Percentiles rank a stretch among this genome's conserved stretches.
Evolutionary conservation across 2,329 filamentous ascomycete species (phyloP).

Genomic region (Trichoderma aggressivum): DNA sequence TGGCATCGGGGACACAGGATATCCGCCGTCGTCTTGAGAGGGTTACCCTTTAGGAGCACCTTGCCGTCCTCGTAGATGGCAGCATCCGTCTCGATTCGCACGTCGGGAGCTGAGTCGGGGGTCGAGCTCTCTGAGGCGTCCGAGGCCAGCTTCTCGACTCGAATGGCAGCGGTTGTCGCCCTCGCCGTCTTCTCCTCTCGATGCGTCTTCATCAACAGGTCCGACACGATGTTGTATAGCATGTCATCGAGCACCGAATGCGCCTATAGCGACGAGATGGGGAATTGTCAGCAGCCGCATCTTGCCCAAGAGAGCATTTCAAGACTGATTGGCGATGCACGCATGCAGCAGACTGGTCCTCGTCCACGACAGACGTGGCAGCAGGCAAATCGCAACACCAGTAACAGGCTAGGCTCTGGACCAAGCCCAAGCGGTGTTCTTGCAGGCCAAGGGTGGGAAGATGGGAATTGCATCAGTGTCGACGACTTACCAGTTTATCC

Average conservation of each 20-base stretch:
- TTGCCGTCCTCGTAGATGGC: conserved; percentile 68
- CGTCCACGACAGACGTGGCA: background rate
- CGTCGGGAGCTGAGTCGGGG: conserved; percentile 52
- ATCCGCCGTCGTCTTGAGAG: conserved; percentile 66
- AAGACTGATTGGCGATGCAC: conserved; percentile 7
- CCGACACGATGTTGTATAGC: conserved; percentile 73
- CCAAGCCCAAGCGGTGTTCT: background rate
- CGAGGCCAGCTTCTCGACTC: conserved; percentile 59
- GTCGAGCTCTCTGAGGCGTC: conserved; percentile 53
- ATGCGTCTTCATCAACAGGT: conserved; percentile 70
- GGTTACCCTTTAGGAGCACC: conserved; percentile 67
- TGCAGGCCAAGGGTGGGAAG: background rate
- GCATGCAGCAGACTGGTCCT: background rate
- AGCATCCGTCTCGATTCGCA: conserved; percentile 62
- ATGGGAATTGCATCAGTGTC: background rate
- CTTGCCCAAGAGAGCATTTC: conserved; percentile 1
- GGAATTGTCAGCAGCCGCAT: conserved; percentile 13
- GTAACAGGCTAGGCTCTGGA: background rate
- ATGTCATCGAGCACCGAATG: conserved; percentile 69
- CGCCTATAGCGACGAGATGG: conserved; percentile 40
- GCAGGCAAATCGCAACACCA: background rate
- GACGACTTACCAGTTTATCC: conserved; percentile 55
- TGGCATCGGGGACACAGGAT: conserved; percentile 73
- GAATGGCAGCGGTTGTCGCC: conserved; percentile 61
- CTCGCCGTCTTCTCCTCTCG: conserved; percentile 75